Percentiles rank a stretch among this genome's conserved stretches.
These are phyloP conservation scores for Lathyrus aphaca DNA, from an alignment of 306 rosid genomes.

Conservation along the genomic window DNA sequence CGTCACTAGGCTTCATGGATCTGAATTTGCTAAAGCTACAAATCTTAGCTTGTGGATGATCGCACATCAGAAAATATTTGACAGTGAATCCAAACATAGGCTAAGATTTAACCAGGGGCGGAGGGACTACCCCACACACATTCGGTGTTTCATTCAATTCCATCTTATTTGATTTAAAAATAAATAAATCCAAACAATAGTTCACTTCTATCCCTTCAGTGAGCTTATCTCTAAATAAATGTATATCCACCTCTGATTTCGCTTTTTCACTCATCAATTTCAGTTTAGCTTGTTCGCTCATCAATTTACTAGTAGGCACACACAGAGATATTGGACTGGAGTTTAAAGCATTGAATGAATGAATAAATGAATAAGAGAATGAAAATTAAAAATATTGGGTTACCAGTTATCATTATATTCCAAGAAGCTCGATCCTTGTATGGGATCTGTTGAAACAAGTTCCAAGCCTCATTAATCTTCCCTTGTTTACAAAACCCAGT, in stretches of 20 bases:
- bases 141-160: background rate
- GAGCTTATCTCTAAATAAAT: background rate
- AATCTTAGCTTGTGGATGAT: background rate
- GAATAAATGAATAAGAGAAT: constrained; percentile 1
- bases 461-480: constrained; percentile 50
- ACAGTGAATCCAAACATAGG: background rate
- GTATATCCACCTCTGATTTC: background rate
- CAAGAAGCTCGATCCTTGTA: constrained; percentile 54
- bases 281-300: background rate
- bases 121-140: background rate
- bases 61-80: background rate
- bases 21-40: background rate
- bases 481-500: constrained; percentile 59
- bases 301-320: background rate
- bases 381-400: background rate
- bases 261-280: background rate
- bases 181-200: background rate
- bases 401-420: constrained; percentile 64
- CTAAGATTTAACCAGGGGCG: background rate
- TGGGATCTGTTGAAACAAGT: constrained; percentile 47
- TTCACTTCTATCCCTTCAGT: background rate
- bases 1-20: too few relatives aligned
- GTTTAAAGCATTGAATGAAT: background rate
- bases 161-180: background rate
- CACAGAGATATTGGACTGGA: constrained; percentile 5